These are phyloP conservation scores for Protomyces gravidus DNA, from an alignment of 1,139 yeast genomes.

Conservation along the genomic window DNA sequence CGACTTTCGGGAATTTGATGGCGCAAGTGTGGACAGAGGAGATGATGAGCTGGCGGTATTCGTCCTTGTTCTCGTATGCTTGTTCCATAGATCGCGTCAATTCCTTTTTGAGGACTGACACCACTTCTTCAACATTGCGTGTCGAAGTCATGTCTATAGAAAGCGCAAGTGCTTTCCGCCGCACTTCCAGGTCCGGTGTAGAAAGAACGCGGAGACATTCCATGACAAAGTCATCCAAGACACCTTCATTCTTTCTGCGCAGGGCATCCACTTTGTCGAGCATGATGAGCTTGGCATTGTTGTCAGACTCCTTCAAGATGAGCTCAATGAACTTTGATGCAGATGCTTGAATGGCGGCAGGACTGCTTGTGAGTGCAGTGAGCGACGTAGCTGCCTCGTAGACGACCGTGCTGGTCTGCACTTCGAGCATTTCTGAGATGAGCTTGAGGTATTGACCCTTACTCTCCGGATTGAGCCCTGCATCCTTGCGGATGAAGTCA, in stretches of 20 bases:
- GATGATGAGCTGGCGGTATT: constrained; percentile 83
- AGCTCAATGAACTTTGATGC: constrained; percentile 82
- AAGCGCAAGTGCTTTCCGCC: constrained; percentile 78
- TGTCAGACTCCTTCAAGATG: constrained; percentile 87
- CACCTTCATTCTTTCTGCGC: constrained; percentile 71
- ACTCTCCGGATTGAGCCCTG: constrained; percentile 51
- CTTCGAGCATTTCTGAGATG: constrained; percentile 67
- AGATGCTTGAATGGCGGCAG: constrained; percentile 64
- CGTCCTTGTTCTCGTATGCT: constrained; percentile 52
- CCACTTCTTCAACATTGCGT: constrained; percentile 91
- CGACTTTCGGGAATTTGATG: constrained; percentile 80
- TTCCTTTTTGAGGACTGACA: constrained; percentile 86
- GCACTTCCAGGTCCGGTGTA: constrained; percentile 85
- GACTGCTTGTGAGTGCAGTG: constrained; percentile 64
- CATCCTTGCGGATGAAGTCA: constrained; percentile 65
- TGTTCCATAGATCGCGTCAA: constrained; percentile 66
- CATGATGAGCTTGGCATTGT: constrained; percentile 87
- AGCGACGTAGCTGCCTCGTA: constrained; percentile 91
- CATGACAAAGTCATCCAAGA: constrained; percentile 76
- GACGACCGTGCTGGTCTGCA: constrained; percentile 68
- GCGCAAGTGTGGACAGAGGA: constrained; percentile 89
- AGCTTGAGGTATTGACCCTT: constrained; percentile 68
- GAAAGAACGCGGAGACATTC: constrained; percentile 82
- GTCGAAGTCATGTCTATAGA: constrained; percentile 73
- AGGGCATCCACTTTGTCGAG: constrained; percentile 79